A percentile compares a stretch with the other conserved stretches of the same genome.
Evolutionary conservation across 1,139 yeast genomes (phyloP).

Genomic region (Kodamaea sp.): DNA sequence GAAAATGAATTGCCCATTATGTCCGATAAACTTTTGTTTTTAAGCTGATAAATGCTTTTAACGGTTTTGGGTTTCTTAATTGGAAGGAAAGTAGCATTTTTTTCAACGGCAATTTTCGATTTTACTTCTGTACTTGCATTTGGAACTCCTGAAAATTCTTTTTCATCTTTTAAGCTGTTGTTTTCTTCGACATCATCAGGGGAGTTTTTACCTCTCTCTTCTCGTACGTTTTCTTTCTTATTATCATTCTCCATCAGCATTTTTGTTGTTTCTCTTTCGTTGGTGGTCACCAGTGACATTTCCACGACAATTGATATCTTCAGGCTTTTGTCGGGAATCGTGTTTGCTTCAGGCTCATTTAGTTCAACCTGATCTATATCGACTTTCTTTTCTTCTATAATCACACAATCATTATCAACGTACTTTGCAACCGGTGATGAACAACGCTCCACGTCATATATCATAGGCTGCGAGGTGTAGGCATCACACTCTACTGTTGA

Average conservation of each 20-base stretch:
- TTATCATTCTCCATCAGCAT: too few relatives aligned
- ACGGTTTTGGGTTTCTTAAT: neutral
- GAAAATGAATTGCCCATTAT: conserved; percentile 7
- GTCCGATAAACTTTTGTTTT: conserved; percentile 16
- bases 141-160: neutral
- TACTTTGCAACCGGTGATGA: neutral
- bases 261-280: too few relatives aligned
- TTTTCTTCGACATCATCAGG: neutral
- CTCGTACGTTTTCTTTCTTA: too few relatives aligned
- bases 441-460: too few relatives aligned
- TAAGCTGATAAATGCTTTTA: neutral
- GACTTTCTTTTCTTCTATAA: neutral
- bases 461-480: too few relatives aligned
- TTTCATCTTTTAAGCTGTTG: neutral
- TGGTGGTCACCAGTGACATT: too few relatives aligned
- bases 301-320: too few relatives aligned
- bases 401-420: neutral
- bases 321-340: too few relatives aligned
- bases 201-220: neutral
- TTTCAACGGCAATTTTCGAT: too few relatives aligned
- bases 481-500: neutral
- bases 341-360: too few relatives aligned
- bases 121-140: too few relatives aligned
- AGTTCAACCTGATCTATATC: neutral
- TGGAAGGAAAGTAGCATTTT: neutral